Evolutionary conservation across 164 flowering plant genomes (phyloP).

Genomic region (Vitis vinifera): ASM3070453v1 NC_081818.1:25345001-25345500

Average conservation of each 20-base stretch:
- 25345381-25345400: too few species aligned
- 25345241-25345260: constrained; percentile 74
- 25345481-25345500: too few species aligned
- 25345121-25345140: neutral
- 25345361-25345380: neutral
- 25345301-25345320: neutral
- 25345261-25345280: constrained; percentile 76
- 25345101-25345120: neutral
- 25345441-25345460: too few species aligned
- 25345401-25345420: too few species aligned
- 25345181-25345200: neutral
- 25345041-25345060: neutral
- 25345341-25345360: neutral
- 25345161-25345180: neutral
- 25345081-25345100: neutral
- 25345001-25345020: neutral
- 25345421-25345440: too few species aligned
- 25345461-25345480: too few species aligned
- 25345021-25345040: too few species aligned
- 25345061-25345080: neutral
- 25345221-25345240: constrained; percentile 67
- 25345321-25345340: neutral
- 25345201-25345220: constrained; percentile 79
- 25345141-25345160: neutral
- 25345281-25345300: constrained; percentile 47